Percentiles rank a stretch among this genome's conserved stretches.
phyloP scores from a whole-genome alignment of 1,139 yeast species.

The Sugiyamaella japonica region DNA sequence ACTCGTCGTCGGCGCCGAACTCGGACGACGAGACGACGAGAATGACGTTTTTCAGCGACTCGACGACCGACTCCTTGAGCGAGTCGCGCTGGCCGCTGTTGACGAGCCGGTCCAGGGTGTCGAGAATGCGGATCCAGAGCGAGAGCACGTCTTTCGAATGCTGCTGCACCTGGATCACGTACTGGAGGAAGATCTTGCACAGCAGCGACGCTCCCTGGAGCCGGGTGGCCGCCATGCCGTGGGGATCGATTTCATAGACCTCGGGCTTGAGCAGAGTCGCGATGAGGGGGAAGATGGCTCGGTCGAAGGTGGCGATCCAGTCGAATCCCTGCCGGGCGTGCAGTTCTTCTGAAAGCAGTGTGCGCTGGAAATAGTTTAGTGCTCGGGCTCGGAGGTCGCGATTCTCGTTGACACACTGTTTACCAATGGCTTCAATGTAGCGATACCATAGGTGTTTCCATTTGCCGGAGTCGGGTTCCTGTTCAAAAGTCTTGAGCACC shows the following conservation, averaged over 20 bases:
- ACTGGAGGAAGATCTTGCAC: conserved; percentile 71
- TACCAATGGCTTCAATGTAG: conserved; percentile 62
- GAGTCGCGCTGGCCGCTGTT: conserved; percentile 44
- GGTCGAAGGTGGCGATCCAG: conserved; percentile 54
- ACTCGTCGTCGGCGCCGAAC: conserved; percentile 45
- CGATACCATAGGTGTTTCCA: conserved; percentile 31
- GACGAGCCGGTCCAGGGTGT: conserved; percentile 50
- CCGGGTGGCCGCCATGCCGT: conserved; percentile 65
- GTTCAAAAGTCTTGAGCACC: conserved; percentile 9
- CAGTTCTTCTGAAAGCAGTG: conserved; percentile 44
- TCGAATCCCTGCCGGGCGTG: conserved; percentile 45
- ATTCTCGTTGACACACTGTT: conserved; percentile 87
- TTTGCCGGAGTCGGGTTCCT: conserved; percentile 12
- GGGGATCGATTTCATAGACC: conserved; percentile 61
- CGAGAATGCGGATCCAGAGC: conserved; percentile 50
- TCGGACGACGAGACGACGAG: conserved; percentile 45
- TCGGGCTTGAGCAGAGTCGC: conserved; percentile 66
- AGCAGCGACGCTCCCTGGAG: conserved; percentile 64
- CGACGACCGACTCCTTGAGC: conserved; percentile 59
- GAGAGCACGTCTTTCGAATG: conserved; percentile 38
- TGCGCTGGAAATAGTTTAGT: conserved; percentile 49
- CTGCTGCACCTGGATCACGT: conserved; percentile 41
- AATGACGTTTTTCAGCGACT: conserved; percentile 60
- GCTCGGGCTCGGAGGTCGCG: conserved; percentile 72
- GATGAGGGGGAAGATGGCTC: conserved; percentile 73